Conservation (phyloP, 2,329 filamentous ascomycete species). For the Curvularia eragrostidis region DNA sequence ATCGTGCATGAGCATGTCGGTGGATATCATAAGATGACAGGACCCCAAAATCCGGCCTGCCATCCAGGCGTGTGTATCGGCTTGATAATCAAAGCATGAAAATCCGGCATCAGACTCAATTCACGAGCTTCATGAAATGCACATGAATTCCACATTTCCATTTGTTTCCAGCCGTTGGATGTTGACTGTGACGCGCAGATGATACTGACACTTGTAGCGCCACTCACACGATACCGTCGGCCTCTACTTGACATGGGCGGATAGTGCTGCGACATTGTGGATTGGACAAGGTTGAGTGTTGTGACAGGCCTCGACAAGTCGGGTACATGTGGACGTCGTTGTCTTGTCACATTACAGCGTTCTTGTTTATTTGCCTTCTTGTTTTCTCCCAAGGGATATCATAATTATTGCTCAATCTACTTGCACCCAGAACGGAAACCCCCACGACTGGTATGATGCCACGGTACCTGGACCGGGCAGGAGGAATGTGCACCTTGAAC, state of each 20-base stretch:
- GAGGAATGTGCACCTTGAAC: constrained; percentile 5
- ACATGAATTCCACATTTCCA: constrained; percentile 15
- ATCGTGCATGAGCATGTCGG: constrained; percentile 48
- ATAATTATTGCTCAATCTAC: constrained; percentile 15
- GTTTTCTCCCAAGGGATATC: constrained; percentile 9
- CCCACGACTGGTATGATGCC: neutral
- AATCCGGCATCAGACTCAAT: constrained; percentile 45
- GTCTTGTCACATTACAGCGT: neutral
- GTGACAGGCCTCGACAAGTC: too few relatives aligned
- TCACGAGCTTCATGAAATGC: constrained; percentile 39
- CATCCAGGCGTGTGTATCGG: constrained; percentile 47
- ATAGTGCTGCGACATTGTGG: neutral
- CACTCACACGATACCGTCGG: neutral
- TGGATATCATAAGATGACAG: constrained; percentile 44
- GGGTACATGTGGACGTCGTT: neutral
- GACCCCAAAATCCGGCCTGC: constrained; percentile 36
- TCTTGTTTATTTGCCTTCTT: neutral
- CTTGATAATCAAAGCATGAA: constrained; percentile 48
- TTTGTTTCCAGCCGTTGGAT: neutral
- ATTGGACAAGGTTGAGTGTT: neutral
- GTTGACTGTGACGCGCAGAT: neutral
- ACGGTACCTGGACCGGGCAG: neutral
- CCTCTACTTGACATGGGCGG: neutral
- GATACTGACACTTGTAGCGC: neutral
- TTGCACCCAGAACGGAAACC: neutral